Conservation (phyloP, 192 early-diverging fungal genomes). For the Backusella luteola region DNA sequence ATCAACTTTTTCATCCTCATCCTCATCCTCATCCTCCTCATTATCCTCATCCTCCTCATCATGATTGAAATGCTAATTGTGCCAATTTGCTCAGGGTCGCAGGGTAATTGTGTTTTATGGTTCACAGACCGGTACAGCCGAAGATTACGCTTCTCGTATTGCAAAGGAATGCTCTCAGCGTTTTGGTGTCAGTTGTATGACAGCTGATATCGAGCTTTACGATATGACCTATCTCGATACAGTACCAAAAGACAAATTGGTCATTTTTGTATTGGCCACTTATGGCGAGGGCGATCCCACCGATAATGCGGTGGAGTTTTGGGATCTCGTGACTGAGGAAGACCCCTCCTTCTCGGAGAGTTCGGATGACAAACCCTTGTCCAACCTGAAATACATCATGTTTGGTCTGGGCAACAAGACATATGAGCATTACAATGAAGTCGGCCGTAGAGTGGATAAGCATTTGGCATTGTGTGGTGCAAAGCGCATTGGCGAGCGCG, state of each 20-base stretch:
- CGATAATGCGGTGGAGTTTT: constrained; percentile 95
- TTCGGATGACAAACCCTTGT: constrained; percentile 54
- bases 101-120: constrained; percentile 92
- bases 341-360: constrained; percentile 67
- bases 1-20: not conserved
- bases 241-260: constrained; percentile 66
- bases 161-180: constrained; percentile 79
- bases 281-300: constrained; percentile 99
- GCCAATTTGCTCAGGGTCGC: constrained; percentile 46
- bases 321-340: constrained; percentile 77
- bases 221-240: constrained; percentile 82
- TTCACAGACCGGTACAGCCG: constrained; percentile 98
- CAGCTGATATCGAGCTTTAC: constrained; percentile 88
- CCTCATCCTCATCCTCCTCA: not conserved
- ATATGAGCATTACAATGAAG: constrained; percentile 89
- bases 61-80: not conserved
- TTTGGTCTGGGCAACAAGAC: constrained; percentile 90
- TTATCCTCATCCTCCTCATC: not conserved
- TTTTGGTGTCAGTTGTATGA: constrained; percentile 73
- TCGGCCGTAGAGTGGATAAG: constrained; percentile 67
- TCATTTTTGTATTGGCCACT: constrained; percentile 93
- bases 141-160: constrained; percentile 92
- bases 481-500: constrained; percentile 68
- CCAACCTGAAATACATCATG: constrained; percentile 60
- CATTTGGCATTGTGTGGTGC: constrained; percentile 76